These are phyloP conservation scores for Saraca asoca DNA, from an alignment of 331 rosid genomes.

Conservation along the genomic window DNA sequence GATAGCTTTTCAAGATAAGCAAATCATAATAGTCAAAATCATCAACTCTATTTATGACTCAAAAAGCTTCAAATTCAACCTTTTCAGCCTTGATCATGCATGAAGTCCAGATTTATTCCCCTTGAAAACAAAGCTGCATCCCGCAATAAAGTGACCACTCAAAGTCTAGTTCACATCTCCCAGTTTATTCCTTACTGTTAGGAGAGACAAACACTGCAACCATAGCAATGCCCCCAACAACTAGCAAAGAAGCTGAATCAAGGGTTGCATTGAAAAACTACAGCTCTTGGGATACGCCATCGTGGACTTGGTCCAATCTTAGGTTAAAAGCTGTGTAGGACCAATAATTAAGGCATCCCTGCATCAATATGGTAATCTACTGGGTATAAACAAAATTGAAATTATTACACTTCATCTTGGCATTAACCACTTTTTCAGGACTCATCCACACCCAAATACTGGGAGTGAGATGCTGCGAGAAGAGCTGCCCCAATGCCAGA, in stretches of 20 bases:
- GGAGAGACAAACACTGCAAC: slow-evolving; percentile 40
- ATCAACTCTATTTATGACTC: slow-evolving; percentile 23
- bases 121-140: slow-evolving; percentile 36
- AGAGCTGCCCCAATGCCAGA: slow-evolving; percentile 97
- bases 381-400: too few relatives aligned
- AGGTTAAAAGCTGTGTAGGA: slow-evolving; percentile 29
- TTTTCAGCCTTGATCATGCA: slow-evolving; percentile 11
- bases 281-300: too few relatives aligned
- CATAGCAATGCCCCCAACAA: slow-evolving; percentile 35
- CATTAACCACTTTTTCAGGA: slow-evolving; percentile 40
- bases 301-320: too few relatives aligned
- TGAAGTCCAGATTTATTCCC: slow-evolving; percentile 45
- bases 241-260: slow-evolving; percentile 25
- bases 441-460: slow-evolving; percentile 59
- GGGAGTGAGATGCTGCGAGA: slow-evolving; percentile 91
- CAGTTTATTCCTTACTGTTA: slow-evolving; percentile 44
- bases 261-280: slow-evolving; percentile 33
- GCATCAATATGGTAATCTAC: too few relatives aligned
- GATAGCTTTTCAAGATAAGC: too few relatives aligned
- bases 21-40: not conserved
- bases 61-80: slow-evolving; percentile 11
- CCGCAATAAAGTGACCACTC: slow-evolving; percentile 35
- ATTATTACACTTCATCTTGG: slow-evolving; percentile 40
- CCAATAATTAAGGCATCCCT: too few relatives aligned
- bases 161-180: slow-evolving; percentile 50